phyloP scores from a whole-genome alignment of 2,329 filamentous ascomycete species.

The Thermomyces lanuginosus region DNA sequence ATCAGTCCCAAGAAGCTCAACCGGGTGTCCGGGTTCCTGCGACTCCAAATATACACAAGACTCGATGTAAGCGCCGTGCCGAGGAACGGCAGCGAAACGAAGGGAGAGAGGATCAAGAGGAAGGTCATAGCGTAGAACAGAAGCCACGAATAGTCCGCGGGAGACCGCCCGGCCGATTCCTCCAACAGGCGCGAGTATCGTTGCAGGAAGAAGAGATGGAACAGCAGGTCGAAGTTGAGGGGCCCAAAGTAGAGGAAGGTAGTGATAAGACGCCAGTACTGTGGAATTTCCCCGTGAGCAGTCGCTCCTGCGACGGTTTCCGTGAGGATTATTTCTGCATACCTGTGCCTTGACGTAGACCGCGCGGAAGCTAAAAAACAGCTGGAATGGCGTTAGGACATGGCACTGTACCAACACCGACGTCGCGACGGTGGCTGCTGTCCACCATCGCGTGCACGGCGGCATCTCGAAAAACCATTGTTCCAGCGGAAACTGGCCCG shows the following conservation, averaged over 20 bases:
- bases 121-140: conserved; percentile 69
- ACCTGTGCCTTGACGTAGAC: conserved; percentile 90
- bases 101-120: conserved; percentile 64
- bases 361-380: conserved; percentile 89
- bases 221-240: conserved; percentile 81
- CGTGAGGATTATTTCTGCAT: no score
- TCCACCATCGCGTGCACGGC: conserved; percentile 92
- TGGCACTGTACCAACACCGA: conserved; percentile 86
- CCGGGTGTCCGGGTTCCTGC: conserved; percentile 79
- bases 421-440: conserved; percentile 72
- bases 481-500: conserved; percentile 61
- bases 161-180: conserved; percentile 78
- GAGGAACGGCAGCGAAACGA: conserved; percentile 83
- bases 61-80: conserved; percentile 87
- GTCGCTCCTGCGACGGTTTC: no score
- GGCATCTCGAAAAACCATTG: conserved; percentile 99
- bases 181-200: conserved; percentile 90
- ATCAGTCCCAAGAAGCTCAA: conserved; percentile 78
- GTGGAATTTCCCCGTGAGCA: no score
- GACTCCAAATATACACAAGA: conserved; percentile 94
- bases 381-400: conserved; percentile 79
- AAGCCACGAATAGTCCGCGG: conserved; percentile 90
- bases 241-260: conserved; percentile 97
- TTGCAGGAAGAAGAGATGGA: conserved; percentile 97
- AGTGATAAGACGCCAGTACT: conserved; percentile 95